Base-by-base conservation (phyloP, 768 basidiomycete genomes). In the Amanita polypyramis region DNA sequence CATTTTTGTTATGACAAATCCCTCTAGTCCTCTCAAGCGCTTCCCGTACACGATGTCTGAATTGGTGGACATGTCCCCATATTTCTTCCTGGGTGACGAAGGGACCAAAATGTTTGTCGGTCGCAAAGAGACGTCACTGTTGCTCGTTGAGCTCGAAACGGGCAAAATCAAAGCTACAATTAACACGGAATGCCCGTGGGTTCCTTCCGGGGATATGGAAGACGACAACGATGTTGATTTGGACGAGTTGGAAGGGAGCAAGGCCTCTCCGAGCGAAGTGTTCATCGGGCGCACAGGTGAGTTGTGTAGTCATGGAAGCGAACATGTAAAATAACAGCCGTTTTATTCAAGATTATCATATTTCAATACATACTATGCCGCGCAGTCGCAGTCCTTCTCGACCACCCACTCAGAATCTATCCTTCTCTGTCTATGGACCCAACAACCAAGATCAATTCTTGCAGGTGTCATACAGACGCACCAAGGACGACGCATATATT, bases 11-110 rank as follows among this genome's bases (percentile, higher is more conserved):
- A 82, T 90, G 68, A 66, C 80, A 5, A 75, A 78, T 0, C 80
- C 82, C 1, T 72, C 72, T 11, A 75, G 74, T 43, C 78, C 84
- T 2, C 73, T 97, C 35, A 83, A 92, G 57, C 88, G 85, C 41
- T 84, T 99, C 52, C 91, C 93, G 1, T 77, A 96, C 53, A 82
- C 92, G 43, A 90, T 98, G 78, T 70, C 89, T 1, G 87, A 97
- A 60, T 77, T 99, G 53, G 92, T 97, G 57, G 88, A 95, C 54
- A 68, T 89, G 62, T 92, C 94, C 41, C 88, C 83, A 15, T 94
- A 95, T 62, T 80, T 77, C 5, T 71, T 74, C n/a, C 61, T 73
- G 12, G 75, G 73, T 17, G 79, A 79, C 29, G 74, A 80, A 2
- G 78, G 80, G 42, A 69, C 68, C 8, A 76, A 86, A 32, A 73